Conservation (phyloP, 305 asterid genomes). For the Andrographis paniculata region DNA sequence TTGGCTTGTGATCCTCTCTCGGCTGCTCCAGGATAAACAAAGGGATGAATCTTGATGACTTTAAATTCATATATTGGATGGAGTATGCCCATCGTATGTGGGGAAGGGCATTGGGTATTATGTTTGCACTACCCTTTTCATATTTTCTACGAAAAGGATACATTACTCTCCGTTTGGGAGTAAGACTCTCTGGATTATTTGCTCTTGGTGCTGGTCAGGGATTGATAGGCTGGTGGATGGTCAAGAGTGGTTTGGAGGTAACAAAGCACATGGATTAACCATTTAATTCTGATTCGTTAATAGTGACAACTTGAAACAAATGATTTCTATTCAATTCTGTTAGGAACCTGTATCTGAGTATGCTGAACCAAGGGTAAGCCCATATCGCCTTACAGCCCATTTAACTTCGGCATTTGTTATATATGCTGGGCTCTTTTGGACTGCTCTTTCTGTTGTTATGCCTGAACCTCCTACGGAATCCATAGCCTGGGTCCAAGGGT, state of each 20-base stretch:
- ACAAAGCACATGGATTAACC: constrained; percentile 16
- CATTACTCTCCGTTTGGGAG: constrained; percentile 60
- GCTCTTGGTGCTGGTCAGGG: constrained; percentile 99
- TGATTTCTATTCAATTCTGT: constrained; percentile 15
- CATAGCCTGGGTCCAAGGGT: constrained; percentile 72
- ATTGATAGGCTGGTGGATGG: constrained; percentile 99
- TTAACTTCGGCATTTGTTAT: constrained; percentile 89
- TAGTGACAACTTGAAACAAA: not conserved
- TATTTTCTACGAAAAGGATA: constrained; percentile 88
- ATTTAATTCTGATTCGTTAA: not conserved
- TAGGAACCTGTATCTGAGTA: constrained; percentile 81
- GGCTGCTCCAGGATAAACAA: constrained; percentile 49
- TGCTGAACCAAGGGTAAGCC: constrained; percentile 91
- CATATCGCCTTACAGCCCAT: constrained; percentile 96
- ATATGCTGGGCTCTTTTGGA: constrained; percentile 88
- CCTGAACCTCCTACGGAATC: constrained; percentile 94
- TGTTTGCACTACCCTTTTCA: constrained; percentile 94
- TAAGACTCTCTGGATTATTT: constrained; percentile 73
- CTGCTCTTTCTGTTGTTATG: constrained; percentile 87
- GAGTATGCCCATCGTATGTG: constrained; percentile 99
- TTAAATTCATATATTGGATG: constrained; percentile 99
- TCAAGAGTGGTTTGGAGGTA: constrained; percentile 97
- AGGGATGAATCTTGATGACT: constrained; percentile 85
- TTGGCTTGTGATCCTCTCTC: not conserved
- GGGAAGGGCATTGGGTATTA: constrained; percentile 94